Evolutionary conservation across 2,329 filamentous ascomycete genomes (phyloP), one percentile per base, ranked within the genome.

Genomic region (Zelopaecilomyces penicillatus): DNA sequence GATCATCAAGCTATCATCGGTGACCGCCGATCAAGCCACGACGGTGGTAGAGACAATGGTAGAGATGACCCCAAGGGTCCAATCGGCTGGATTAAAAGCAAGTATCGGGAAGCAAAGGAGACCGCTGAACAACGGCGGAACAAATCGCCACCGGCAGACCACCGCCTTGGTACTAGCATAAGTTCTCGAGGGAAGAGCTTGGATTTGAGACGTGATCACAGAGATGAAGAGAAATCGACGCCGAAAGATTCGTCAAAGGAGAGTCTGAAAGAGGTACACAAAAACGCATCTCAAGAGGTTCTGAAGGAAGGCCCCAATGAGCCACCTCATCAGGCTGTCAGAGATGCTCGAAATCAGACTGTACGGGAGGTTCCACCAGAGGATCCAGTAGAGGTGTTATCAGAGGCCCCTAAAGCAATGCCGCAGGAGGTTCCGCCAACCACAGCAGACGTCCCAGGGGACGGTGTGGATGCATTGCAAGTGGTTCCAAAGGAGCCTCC

Each of bases 101-200:
- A 80, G 57, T 78, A 78, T 56, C 73, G 76, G 28, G 76, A 77
- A 54, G 73, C 73, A 42, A 80, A 78, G 58, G 76, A 78, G 51
- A 76, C 64, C 36, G 70, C 65, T 1, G 76, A 79, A 44, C 68
- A 75, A 39, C 67, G 73, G 52, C 69, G 77, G 41, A 73, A 70
- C 53, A 79, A 78, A 58, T 79, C 76, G 6, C 76, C 76, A 4
- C 72, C 76, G 2, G 37, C 56, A 28, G 63, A 65, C 28, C 57
- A 54, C n/a, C 53, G 58, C 19, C 52, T 47, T 4, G 12, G 27
- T 12, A 41, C 57, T 30, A 57, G 56, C 11, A 54, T 58, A 4
- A 57, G 50, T 42, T 53, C 64, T 4, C 61, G 70, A n/a, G 69
- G 66, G 4, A 76, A 68, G 60, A 76, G 71, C 49, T 46, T 71